phyloP scores from a whole-genome alignment of 2,329 filamentous ascomycete species.

The Colletotrichum tabaci region DNA sequence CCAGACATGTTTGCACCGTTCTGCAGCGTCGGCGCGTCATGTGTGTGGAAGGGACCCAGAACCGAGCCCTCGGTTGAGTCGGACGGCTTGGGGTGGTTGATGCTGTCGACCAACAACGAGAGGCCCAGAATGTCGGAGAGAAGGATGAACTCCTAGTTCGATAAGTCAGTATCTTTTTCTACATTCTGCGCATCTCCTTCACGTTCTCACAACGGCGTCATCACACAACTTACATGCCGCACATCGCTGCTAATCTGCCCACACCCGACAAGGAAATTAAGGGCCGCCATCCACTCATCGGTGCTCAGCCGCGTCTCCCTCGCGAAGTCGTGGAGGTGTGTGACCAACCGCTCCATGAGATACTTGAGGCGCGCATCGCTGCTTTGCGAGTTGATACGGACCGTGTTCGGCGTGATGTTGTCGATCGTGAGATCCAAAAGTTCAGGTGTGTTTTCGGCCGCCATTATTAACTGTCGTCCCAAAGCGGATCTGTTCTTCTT shows the following conservation, averaged over 20 bases:
- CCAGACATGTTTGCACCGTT: slow-evolving; percentile 73
- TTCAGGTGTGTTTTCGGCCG: slow-evolving; percentile 52
- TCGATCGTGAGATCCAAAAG: slow-evolving; percentile 79
- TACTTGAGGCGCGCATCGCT: slow-evolving; percentile 75
- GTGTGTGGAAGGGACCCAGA: slow-evolving; percentile 85
- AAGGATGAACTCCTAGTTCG: slow-evolving; percentile 77
- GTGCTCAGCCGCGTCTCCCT: slow-evolving; percentile 81
- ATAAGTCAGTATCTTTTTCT: not conserved
- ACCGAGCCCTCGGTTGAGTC: slow-evolving; percentile 81
- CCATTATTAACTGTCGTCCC: slow-evolving; percentile 19
- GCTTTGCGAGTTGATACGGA: slow-evolving; percentile 78
- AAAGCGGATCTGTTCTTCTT: not conserved
- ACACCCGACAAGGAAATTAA: slow-evolving; percentile 77
- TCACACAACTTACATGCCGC: slow-evolving; percentile 67
- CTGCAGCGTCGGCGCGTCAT: slow-evolving; percentile 71
- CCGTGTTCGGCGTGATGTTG: slow-evolving; percentile 82
- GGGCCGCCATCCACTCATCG: slow-evolving; percentile 80
- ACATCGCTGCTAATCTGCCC: slow-evolving; percentile 80
- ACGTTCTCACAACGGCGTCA: no score
- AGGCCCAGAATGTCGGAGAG: slow-evolving; percentile 82
- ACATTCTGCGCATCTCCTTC: not conserved
- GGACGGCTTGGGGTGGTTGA: slow-evolving; percentile 82
- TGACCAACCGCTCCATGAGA: slow-evolving; percentile 78
- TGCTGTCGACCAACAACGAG: slow-evolving; percentile 81
- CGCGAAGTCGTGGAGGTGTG: slow-evolving; percentile 83